Evolutionary conservation across 441 rosid species (phyloP), one percentile per base, ranked within the genome.

Genomic region (Erodium trifolium): DNA sequence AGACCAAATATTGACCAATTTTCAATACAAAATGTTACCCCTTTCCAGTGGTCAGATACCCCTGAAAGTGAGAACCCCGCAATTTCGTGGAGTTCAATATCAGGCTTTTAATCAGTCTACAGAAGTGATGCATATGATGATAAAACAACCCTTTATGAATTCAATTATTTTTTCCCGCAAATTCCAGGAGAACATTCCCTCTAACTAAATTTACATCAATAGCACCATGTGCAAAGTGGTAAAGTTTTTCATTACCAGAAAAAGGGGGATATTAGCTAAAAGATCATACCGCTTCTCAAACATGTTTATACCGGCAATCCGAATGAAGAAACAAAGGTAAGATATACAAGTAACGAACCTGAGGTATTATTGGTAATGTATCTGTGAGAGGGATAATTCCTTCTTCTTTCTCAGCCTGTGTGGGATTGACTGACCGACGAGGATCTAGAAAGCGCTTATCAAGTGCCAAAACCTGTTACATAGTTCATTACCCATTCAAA

Each of bases 371-470:
- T 68, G 98, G 98, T 83, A 95, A 76, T 37, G 93, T 82, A 89
- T 95, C 98, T 0, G 95, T 87, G 41, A 95, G 93, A 31, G 99
- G 97, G 70, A 95, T 80, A 60, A 92, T 34, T 34, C 37, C 99
- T 85, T 95, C 98, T 82, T 95, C 99, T 78, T 77, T 91, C 82
- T 95, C 99, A 31, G 95, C 93, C 85, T 88, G 97, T 10, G 96
- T 81, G 16, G 99, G 99, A 79, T 92, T 89, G 68, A 89, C 39
- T 66, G 97, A 78, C 57, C 98, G 85, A 11, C 99, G 90, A 76
- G 99, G 97, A 82, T 95, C 99, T 77, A 95, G 72, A 71, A 86
- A 91, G 31, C 99, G 93, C 85, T 95, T 95, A 73, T 95, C 99
- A 77, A 95, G 92, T 47, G 96, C 96, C 85, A 95, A 75, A 80